A percentile compares a stretch with the other conserved stretches of the same genome.
Evolutionary conservation across 139 green algal genomes (phyloP).

Genomic region (Chlamydomonas urium): DNA sequence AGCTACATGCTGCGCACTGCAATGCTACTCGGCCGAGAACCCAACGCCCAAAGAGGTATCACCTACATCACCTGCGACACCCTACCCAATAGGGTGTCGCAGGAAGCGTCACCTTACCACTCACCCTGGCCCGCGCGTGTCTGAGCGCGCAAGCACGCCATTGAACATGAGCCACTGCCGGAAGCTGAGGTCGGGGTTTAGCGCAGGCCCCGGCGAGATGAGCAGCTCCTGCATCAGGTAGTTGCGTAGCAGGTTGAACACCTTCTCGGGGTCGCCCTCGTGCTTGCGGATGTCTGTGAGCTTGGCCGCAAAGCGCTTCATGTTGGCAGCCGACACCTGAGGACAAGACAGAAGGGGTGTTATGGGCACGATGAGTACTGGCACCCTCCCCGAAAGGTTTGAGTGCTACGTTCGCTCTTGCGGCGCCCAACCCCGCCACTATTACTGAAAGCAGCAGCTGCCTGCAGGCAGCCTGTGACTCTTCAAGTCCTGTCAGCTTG

Average conservation of each 20-base stretch:
- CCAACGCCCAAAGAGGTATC: no score
- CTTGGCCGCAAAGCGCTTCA: not conserved
- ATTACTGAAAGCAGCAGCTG: no score
- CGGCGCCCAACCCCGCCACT: no score
- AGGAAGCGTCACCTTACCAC: no score
- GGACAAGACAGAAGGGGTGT: not conserved
- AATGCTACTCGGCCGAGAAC: no score
- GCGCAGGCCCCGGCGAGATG: not conserved
- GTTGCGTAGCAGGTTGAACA: constrained; percentile 3
- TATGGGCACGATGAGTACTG: not conserved
- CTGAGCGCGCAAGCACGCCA: constrained; percentile 4
- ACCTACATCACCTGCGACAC: no score
- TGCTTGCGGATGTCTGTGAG: not conserved
- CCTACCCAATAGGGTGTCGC: no score
- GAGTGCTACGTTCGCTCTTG: no score
- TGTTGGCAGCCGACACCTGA: not conserved
- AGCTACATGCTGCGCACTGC: no score
- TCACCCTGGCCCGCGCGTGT: not conserved
- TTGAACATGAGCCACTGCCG: constrained; percentile 7
- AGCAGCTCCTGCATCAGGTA: constrained; percentile 6
- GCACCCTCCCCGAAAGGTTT: no score
- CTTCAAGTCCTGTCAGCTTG: no score
- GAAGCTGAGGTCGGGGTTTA: constrained; percentile 1
- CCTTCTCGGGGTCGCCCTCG: constrained; percentile 3
- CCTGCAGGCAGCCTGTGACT: no score